A percentile compares a stretch with the other conserved stretches of the same genome.
Conservation (phyloP, 2,329 filamentous ascomycete species). For the Trichophyton schoenleinii region DNA sequence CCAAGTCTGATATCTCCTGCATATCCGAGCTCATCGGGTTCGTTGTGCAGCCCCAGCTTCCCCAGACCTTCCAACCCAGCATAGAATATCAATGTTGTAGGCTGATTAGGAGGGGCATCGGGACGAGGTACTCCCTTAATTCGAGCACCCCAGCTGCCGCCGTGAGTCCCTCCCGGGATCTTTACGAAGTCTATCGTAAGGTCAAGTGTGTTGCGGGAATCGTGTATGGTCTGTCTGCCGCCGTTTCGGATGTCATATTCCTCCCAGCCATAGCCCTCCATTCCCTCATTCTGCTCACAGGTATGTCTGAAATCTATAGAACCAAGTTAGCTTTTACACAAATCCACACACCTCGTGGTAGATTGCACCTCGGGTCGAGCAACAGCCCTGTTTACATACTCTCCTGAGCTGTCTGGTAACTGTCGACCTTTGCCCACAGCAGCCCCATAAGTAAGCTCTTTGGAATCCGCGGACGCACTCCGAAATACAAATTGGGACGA, state of each 20-base stretch:
- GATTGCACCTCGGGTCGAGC: background rate
- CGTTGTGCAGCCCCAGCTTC: slow-evolving; percentile 48
- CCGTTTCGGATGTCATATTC: slow-evolving; percentile 85
- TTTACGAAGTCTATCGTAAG: slow-evolving; percentile 91
- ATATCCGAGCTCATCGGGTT: slow-evolving; percentile 41
- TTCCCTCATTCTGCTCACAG: slow-evolving; percentile 87
- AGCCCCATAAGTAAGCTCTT: slow-evolving; percentile 71
- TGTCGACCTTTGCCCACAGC: slow-evolving; percentile 79
- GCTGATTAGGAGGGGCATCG: slow-evolving; percentile 53
- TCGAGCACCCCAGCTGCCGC: slow-evolving; percentile 82
- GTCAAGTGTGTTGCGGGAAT: slow-evolving; percentile 76
- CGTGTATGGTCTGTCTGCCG: slow-evolving; percentile 80
- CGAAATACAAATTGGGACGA: slow-evolving; percentile 87
- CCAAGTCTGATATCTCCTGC: slow-evolving; percentile 53
- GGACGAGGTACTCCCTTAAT: slow-evolving; percentile 69
- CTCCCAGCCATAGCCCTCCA: slow-evolving; percentile 95
- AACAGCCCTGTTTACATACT: slow-evolving; percentile 43
- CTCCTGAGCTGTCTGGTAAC: slow-evolving; percentile 59
- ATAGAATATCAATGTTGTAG: slow-evolving; percentile 72
- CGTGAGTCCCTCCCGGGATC: slow-evolving; percentile 69
- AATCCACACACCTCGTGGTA: background rate
- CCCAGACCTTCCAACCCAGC: slow-evolving; percentile 65
- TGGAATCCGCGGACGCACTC: slow-evolving; percentile 67
- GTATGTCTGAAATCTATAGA: slow-evolving; percentile 74
- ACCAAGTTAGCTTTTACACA: background rate